These are phyloP conservation scores for Tuctoria greenei DNA, from an alignment of 176 grass and related monocot species.

Conservation along the genomic window DNA sequence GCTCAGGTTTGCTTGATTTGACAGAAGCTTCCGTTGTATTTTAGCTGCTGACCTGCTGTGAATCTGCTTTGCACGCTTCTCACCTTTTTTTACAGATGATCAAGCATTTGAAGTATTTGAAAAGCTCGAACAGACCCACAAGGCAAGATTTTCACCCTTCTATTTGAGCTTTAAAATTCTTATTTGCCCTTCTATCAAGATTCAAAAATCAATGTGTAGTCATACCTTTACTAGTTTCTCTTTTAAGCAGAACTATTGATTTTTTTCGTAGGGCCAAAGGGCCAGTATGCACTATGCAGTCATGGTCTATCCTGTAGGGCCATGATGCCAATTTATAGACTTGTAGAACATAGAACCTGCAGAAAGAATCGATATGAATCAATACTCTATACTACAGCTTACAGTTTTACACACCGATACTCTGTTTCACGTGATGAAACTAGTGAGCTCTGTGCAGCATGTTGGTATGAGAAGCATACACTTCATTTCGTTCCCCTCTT, in stretches of 20 bases:
- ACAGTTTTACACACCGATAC: neutral
- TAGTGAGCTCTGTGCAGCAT: neutral
- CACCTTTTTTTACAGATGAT: constrained; percentile 25
- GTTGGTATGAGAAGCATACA: neutral
- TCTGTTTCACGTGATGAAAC: constrained; percentile 5
- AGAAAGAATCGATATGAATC: neutral
- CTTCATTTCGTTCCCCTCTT: neutral
- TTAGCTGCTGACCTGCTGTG: neutral
- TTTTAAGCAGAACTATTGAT: neutral
- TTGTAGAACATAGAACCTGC: neutral
- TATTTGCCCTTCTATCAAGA: neutral
- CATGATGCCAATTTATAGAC: neutral
- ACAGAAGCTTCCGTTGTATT: neutral
- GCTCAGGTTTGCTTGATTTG: constrained; percentile 46
- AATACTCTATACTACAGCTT: neutral
- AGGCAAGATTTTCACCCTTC: constrained; percentile 25
- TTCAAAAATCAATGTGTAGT: neutral
- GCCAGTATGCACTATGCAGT: neutral
- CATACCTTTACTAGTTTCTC: neutral
- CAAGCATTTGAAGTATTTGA: constrained; percentile 39
- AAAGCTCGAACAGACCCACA: constrained; percentile 46
- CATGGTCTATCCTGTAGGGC: neutral
- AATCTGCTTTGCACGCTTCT: neutral
- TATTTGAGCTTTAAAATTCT: neutral
- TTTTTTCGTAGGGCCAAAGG: neutral